phyloP scores from a whole-genome alignment of 192 early-diverging fungal genomes.

The Backusella sp. region DNA sequence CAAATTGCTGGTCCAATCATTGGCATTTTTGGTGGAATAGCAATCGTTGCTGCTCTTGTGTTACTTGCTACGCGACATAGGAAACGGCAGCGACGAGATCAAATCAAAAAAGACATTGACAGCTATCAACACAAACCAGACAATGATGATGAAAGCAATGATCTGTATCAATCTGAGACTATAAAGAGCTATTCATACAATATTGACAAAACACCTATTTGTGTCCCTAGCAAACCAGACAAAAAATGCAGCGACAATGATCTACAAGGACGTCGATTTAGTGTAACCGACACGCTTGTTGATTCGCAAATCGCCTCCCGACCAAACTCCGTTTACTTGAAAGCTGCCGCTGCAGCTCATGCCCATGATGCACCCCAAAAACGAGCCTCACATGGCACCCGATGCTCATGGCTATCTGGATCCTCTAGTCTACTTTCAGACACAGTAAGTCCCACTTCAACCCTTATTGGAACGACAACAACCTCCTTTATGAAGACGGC shows the following conservation, averaged over 20 bases:
- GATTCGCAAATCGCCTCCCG: not conserved
- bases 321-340: slow-evolving; percentile 1
- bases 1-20: slow-evolving; percentile 3
- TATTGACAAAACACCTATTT: not conserved
- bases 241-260: not conserved
- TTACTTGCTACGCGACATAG: not conserved
- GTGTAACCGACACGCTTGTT: not conserved
- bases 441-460: not conserved
- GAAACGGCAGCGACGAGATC: not conserved
- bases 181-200: not conserved
- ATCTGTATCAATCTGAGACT: not conserved
- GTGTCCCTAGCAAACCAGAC: not conserved
- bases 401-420: not conserved
- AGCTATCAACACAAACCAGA: not conserved
- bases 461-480: slow-evolving; percentile 6
- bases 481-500: slow-evolving; percentile 5
- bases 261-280: slow-evolving; percentile 1
- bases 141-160: not conserved
- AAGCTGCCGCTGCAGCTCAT: not conserved
- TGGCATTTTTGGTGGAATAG: slow-evolving; percentile 7
- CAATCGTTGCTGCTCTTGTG: not conserved
- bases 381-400: not conserved
- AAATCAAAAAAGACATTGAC: not conserved
- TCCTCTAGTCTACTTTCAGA: not conserved
- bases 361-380: not conserved